phyloP scores from a whole-genome alignment of 257 asterid genomes.

The Primulina eburnea region DNA sequence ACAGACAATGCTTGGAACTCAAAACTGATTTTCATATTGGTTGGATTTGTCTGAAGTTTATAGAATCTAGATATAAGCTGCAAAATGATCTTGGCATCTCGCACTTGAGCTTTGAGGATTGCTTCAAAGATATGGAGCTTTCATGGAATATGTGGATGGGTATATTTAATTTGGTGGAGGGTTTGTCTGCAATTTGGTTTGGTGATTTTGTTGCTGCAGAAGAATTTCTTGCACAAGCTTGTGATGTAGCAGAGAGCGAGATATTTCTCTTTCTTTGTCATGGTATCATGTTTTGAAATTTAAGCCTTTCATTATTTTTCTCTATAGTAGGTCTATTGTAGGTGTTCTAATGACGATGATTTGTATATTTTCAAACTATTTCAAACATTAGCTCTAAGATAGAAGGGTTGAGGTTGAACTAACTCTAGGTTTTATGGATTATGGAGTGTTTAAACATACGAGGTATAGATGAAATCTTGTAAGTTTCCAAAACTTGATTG shows the following conservation, averaged over 20 bases:
- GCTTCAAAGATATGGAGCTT: constrained; percentile 57
- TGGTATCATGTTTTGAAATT: constrained; percentile 46
- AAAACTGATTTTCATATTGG: constrained; percentile 72
- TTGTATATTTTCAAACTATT: constrained; percentile 6
- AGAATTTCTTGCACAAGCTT: constrained; percentile 66
- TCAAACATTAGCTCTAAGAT: constrained; percentile 1
- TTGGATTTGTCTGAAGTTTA: constrained; percentile 75
- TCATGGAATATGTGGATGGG: constrained; percentile 75
- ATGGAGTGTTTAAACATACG: constrained; percentile 5
- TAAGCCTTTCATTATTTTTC: constrained; percentile 13
- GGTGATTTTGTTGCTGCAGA: constrained; percentile 71
- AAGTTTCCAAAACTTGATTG: neutral
- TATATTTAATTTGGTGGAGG: constrained; percentile 66
- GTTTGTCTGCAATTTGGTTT: constrained; percentile 60
- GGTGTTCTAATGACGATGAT: neutral
- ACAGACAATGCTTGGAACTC: constrained; percentile 68
- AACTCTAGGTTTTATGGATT: constrained; percentile 1
- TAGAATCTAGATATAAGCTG: constrained; percentile 62
- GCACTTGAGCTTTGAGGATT: constrained; percentile 54
- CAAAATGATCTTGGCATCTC: constrained; percentile 45
- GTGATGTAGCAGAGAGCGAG: constrained; percentile 59
- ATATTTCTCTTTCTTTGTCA: constrained; percentile 72
- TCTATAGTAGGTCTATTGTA: too few relatives aligned
- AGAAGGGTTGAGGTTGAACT: neutral
- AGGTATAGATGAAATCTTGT: neutral